These are phyloP conservation scores for Cercospora beticola DNA, from an alignment of 2,329 filamentous ascomycete species.

Conservation along the genomic window DNA sequence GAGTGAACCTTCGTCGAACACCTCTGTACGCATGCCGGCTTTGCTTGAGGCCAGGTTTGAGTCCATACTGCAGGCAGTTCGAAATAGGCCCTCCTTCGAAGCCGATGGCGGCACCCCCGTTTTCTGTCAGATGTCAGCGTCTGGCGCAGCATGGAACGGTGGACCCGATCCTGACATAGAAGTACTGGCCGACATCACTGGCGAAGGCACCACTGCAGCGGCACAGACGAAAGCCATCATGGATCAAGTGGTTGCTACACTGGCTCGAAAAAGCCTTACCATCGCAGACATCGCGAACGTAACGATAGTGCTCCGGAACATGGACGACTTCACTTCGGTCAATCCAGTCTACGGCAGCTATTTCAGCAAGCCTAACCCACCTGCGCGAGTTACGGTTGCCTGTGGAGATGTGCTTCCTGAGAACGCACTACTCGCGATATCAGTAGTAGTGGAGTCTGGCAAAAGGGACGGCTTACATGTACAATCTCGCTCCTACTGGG, in stretches of 20 bases:
- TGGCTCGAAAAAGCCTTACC: constrained; percentile 23
- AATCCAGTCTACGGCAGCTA: constrained; percentile 74
- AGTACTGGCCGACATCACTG: constrained; percentile 33
- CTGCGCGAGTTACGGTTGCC: constrained; percentile 79
- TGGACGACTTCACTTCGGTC: constrained; percentile 73
- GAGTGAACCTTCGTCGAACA: not conserved
- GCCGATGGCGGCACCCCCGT: not conserved
- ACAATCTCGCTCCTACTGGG: constrained; percentile 94
- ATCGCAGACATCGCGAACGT: constrained; percentile 42
- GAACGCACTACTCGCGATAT: constrained; percentile 61
- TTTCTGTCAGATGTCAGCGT: not conserved
- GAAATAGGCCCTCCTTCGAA: not conserved
- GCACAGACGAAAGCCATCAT: constrained; percentile 45
- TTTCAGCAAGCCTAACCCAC: constrained; percentile 77
- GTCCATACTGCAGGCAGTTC: constrained; percentile 35
- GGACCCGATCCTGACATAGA: not conserved
- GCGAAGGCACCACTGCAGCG: constrained; percentile 40
- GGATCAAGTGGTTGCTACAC: constrained; percentile 31
- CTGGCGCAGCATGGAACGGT: not conserved
- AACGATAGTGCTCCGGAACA: constrained; percentile 70
- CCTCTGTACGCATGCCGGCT: constrained; percentile 55
- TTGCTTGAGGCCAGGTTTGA: constrained; percentile 66
- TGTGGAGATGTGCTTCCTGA: constrained; percentile 66
- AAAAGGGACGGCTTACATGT: constrained; percentile 68
- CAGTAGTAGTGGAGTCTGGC: constrained; percentile 43